Percentiles rank a stretch among this genome's conserved stretches.
Conservation (phyloP, 495 filamentous ascomycete species). For the Daldinia childiae region DNA sequence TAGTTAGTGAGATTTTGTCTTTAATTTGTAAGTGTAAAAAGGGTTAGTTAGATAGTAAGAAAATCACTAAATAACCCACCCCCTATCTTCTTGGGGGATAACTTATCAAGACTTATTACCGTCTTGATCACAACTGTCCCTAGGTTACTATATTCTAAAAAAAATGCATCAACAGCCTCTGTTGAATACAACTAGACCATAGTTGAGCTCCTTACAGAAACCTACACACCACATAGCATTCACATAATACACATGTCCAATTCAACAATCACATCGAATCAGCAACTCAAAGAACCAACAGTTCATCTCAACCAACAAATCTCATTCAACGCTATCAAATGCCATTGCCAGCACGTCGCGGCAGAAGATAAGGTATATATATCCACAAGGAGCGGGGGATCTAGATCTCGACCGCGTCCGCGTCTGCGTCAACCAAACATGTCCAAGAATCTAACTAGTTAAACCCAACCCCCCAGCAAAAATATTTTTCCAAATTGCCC, state of each 20-base stretch:
- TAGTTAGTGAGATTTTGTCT: too few species aligned
- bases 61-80: too few species aligned
- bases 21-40: too few species aligned
- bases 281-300: not conserved
- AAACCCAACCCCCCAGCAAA: constrained; percentile 9
- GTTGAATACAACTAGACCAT: too few species aligned
- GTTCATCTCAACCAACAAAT: constrained; percentile 15
- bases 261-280: not conserved
- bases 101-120: too few species aligned
- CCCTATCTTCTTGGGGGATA: too few species aligned
- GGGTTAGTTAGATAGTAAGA: too few species aligned
- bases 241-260: not conserved
- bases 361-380: constrained; percentile 33
- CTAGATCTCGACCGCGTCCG: constrained; percentile 27
- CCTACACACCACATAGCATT: not conserved
- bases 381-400: constrained; percentile 17
- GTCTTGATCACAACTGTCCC: too few species aligned
- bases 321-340: constrained; percentile 30
- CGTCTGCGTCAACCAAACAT: constrained; percentile 13
- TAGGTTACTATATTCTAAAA: too few species aligned
- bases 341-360: constrained; percentile 12
- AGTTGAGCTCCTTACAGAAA: too few species aligned
- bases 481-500: constrained; percentile 25
- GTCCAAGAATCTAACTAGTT: constrained; percentile 16
- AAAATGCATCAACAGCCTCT: too few species aligned